Conservation (phyloP, 2,329 filamentous ascomycete species). For the Dothiorella sarmentorum region DNA sequence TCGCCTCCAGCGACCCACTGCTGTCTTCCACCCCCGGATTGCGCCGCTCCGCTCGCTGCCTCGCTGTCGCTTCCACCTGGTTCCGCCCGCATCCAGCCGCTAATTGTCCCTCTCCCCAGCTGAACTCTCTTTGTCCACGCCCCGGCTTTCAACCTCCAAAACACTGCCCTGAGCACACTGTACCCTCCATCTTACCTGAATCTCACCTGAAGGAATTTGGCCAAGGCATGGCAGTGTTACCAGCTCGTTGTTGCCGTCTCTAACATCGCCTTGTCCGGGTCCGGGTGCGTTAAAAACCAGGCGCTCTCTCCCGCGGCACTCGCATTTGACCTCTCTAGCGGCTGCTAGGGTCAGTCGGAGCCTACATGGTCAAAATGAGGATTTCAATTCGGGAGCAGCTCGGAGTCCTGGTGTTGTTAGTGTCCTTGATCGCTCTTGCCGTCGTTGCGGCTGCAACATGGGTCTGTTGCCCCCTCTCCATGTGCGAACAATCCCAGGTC, state of each 20-base stretch:
- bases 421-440: constrained; percentile 70
- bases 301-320: background rate
- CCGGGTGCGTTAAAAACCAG: background rate
- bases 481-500: background rate
- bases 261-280: background rate
- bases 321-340: constrained; percentile 3
- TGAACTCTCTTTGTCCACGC: constrained; percentile 6
- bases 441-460: constrained; percentile 75
- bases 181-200: background rate
- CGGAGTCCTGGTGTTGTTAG: constrained; percentile 71
- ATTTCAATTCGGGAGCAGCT: constrained; percentile 87
- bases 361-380: constrained; percentile 59
- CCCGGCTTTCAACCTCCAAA: background rate
- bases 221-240: constrained; percentile 15
- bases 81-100: constrained; percentile 5
- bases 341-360: background rate
- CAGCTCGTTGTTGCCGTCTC: background rate
- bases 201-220: background rate
- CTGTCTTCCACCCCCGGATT: background rate
- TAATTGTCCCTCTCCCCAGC: background rate
- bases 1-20: background rate
- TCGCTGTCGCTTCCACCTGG: too few species aligned
- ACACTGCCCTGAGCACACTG: background rate
- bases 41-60: background rate
- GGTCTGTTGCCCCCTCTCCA: constrained; percentile 28